Percentiles rank a stretch among this genome's conserved stretches.
Conservation (phyloP, 2,329 filamentous ascomycete species). For the Clonostachys rosea region DNA sequence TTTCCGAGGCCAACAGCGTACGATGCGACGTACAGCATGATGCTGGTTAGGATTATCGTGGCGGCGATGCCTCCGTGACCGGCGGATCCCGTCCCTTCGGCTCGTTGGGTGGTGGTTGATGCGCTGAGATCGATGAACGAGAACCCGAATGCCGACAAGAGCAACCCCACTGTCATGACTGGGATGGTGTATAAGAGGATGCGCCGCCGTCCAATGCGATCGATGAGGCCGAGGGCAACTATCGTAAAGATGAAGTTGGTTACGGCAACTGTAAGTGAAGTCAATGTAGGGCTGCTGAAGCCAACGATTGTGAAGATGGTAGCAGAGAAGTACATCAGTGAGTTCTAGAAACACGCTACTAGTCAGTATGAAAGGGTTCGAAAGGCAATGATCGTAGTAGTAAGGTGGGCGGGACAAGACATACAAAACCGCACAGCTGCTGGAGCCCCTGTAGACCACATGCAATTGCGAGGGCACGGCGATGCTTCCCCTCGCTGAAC, state of each 20-base stretch:
- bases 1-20: conserved; percentile 88
- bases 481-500: conserved; percentile 55
- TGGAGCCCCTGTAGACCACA: conserved; percentile 84
- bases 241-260: conserved; percentile 81
- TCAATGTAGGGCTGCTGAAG: conserved; percentile 74
- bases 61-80: conserved; percentile 24
- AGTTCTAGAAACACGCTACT: conserved; percentile 50
- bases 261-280: conserved; percentile 72
- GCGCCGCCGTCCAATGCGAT: conserved; percentile 71
- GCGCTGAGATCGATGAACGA: conserved; percentile 19
- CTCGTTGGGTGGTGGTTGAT: neutral
- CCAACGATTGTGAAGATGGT: conserved; percentile 76
- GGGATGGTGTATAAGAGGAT: conserved; percentile 82
- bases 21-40: conserved; percentile 78
- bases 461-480: conserved; percentile 76
- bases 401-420: conserved; percentile 15
- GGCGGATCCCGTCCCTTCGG: conserved; percentile 8
- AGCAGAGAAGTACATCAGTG: conserved; percentile 86
- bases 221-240: conserved; percentile 71
- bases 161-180: conserved; percentile 72
- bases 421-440: conserved; percentile 79
- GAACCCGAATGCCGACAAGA: conserved; percentile 71
- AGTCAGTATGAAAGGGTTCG: neutral
- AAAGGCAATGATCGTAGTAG: neutral
- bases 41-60: conserved; percentile 62